Conservation (phyloP, 1,139 yeast genomes). For the Sugiyamaella xylanicola region DNA sequence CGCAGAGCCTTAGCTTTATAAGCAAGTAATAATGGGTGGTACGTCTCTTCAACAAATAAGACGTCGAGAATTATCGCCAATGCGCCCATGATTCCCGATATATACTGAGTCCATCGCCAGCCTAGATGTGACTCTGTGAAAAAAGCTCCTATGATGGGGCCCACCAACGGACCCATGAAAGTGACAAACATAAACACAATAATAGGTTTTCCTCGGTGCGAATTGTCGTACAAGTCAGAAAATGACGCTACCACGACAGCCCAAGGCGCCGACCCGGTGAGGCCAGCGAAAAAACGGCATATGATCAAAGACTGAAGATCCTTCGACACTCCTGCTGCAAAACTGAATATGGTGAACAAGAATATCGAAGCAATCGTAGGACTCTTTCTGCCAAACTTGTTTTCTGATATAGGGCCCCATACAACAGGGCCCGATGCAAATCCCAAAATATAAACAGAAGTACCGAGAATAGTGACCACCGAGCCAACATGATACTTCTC, state of each 20-base stretch:
- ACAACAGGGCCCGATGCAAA: slow-evolving; percentile 81
- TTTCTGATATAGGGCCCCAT: slow-evolving; percentile 80
- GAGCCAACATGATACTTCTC: slow-evolving; percentile 37
- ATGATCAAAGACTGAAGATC: slow-evolving; percentile 71
- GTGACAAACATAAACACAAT: slow-evolving; percentile 64
- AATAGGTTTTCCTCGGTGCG: slow-evolving; percentile 66
- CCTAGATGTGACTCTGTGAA: slow-evolving; percentile 45
- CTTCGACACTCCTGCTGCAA: slow-evolving; percentile 72
- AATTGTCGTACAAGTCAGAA: slow-evolving; percentile 68
- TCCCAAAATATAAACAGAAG: slow-evolving; percentile 76
- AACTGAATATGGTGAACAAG: slow-evolving; percentile 60
- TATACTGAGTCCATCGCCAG: slow-evolving; percentile 62
- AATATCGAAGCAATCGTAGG: slow-evolving; percentile 59
- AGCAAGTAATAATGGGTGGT: slow-evolving; percentile 48
- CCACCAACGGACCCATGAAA: slow-evolving; percentile 71
- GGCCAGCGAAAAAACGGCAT: slow-evolving; percentile 76
- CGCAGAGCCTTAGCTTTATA: slow-evolving; percentile 51
- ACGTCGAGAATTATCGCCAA: slow-evolving; percentile 40
- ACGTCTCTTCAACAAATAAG: slow-evolving; percentile 52
- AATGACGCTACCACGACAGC: slow-evolving; percentile 80
- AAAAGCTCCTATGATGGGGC: slow-evolving; percentile 52
- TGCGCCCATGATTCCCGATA: slow-evolving; percentile 53
- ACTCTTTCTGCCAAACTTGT: slow-evolving; percentile 62
- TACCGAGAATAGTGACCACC: slow-evolving; percentile 50
- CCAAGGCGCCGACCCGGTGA: slow-evolving; percentile 75